Evolutionary conservation across 441 rosid species (phyloP).

Genomic region (Adansonia rubrostipa): DNA sequence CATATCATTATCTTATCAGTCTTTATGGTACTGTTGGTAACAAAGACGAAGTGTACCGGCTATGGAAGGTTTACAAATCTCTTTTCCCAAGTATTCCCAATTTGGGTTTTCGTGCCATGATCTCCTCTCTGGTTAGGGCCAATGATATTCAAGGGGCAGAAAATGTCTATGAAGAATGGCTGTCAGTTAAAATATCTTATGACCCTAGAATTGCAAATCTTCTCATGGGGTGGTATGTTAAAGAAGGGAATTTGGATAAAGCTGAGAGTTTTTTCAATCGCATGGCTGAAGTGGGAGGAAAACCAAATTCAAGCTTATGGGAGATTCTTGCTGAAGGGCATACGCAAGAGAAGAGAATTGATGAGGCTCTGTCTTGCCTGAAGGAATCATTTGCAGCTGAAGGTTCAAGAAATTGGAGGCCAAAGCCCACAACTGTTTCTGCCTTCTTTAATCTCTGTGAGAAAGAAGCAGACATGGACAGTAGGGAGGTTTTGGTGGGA

Average conservation of each 20-base stretch:
- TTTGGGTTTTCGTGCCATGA: slow-evolving; percentile 79
- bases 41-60: slow-evolving; percentile 67
- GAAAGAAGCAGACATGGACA: slow-evolving; percentile 49
- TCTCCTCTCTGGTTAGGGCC: slow-evolving; percentile 68
- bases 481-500: slow-evolving; percentile 47
- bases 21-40: slow-evolving; percentile 76
- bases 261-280: slow-evolving; percentile 63
- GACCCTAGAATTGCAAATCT: slow-evolving; percentile 51
- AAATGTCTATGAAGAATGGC: no score
- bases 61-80: slow-evolving; percentile 83
- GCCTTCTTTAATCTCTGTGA: slow-evolving; percentile 43
- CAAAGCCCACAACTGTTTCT: slow-evolving; percentile 49
- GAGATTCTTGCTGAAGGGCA: slow-evolving; percentile 10
- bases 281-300: slow-evolving; percentile 75
- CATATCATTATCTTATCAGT: slow-evolving; percentile 86
- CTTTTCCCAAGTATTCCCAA: slow-evolving; percentile 76
- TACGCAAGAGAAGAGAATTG: slow-evolving; percentile 49
- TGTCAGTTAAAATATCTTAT: no score
- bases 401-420: slow-evolving; percentile 75
- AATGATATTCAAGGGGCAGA: slow-evolving; percentile 40
- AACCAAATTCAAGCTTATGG: slow-evolving; percentile 44
- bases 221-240: slow-evolving; percentile 60
- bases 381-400: slow-evolving; percentile 65
- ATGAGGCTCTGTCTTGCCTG: slow-evolving; percentile 66
- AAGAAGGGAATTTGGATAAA: slow-evolving; percentile 59